Evolutionary conservation across 2,329 filamentous ascomycete genomes (phyloP).

Genomic region (Xylariaceae sp.): DNA sequence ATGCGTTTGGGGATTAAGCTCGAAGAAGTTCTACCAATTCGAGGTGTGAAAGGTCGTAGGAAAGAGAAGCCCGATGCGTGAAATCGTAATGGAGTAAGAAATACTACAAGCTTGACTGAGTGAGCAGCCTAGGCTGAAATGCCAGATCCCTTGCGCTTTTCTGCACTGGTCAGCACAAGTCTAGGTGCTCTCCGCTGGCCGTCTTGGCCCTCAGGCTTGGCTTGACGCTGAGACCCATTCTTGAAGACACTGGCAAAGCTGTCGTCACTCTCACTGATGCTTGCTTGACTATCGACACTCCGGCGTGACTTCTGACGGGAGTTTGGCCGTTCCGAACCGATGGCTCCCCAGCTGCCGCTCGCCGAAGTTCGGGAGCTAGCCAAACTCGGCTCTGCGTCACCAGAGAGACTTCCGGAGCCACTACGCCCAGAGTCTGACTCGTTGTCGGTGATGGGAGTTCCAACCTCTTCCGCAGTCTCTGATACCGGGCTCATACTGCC

Average conservation of each 20-base stretch:
- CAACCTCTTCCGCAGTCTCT: slow-evolving; percentile 67
- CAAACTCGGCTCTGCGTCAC: slow-evolving; percentile 65
- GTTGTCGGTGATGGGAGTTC: slow-evolving; percentile 70
- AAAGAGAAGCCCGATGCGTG: slow-evolving; percentile 30
- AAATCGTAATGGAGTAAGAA: slow-evolving; percentile 30
- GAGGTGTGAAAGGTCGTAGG: slow-evolving; percentile 23
- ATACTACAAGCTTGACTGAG: slow-evolving; percentile 11
- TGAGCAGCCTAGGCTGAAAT: slow-evolving; percentile 23
- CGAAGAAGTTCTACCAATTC: slow-evolving; percentile 31
- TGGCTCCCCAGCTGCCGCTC: slow-evolving; percentile 72
- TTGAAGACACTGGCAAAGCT: slow-evolving; percentile 68
- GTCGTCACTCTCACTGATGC: slow-evolving; percentile 54
- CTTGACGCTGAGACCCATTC: slow-evolving; percentile 50
- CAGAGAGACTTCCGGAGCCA: slow-evolving; percentile 76
- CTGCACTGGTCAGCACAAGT: slow-evolving; percentile 81
- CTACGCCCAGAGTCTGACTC: slow-evolving; percentile 70
- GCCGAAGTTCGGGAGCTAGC: slow-evolving; percentile 74
- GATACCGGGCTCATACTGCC: slow-evolving; percentile 88
- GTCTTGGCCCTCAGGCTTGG: slow-evolving; percentile 55
- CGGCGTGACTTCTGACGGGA: slow-evolving; percentile 64
- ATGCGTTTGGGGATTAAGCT: slow-evolving; percentile 21
- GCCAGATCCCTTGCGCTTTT: slow-evolving; percentile 76
- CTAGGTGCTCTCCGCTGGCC: slow-evolving; percentile 78
- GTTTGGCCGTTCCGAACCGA: slow-evolving; percentile 80
- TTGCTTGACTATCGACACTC: slow-evolving; percentile 65